These are phyloP conservation scores for Penicillium verrucosum DNA, from an alignment of 2,329 filamentous ascomycete species.

Conservation along the genomic window DNA sequence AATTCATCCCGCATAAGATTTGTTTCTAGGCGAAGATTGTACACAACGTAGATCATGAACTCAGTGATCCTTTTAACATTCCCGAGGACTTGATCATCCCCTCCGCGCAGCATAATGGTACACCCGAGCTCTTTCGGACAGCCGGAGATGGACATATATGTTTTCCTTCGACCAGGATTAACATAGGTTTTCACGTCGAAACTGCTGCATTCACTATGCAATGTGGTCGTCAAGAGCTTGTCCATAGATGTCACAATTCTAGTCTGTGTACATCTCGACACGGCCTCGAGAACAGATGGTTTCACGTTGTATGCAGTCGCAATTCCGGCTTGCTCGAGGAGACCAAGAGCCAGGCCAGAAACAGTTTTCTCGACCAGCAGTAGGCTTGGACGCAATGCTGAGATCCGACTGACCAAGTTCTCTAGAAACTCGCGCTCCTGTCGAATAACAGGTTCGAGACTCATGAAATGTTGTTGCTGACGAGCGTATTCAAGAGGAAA, in stretches of 20 bases:
- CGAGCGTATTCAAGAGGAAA: conserved; percentile 96
- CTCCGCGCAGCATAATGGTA: conserved; percentile 87
- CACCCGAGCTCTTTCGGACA: conserved; percentile 88
- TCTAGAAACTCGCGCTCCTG: conserved; percentile 92
- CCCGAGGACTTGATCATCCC: conserved; percentile 65
- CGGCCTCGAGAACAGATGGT: conserved; percentile 88
- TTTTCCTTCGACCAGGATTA: conserved; percentile 80
- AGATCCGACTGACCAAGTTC: conserved; percentile 88
- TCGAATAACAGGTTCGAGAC: conserved; percentile 89
- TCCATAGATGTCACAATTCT: conserved; percentile 93
- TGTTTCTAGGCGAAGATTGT: conserved; percentile 93
- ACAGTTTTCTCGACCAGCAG: conserved; percentile 91
- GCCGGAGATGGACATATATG: conserved; percentile 91
- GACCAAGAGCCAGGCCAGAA: conserved; percentile 83
- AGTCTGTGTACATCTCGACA: conserved; percentile 86
- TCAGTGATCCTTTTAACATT: conserved; percentile 92
- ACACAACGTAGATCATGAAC: conserved; percentile 98
- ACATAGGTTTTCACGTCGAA: conserved; percentile 97
- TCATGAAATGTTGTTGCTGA: conserved; percentile 95
- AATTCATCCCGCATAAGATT: conserved; percentile 92
- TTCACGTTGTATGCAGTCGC: conserved; percentile 97
- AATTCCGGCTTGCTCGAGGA: conserved; percentile 82
- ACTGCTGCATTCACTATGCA: conserved; percentile 74
- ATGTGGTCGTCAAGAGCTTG: conserved; percentile 74
- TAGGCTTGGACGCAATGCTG: conserved; percentile 77